Evolutionary conservation across 192 early-diverging fungal species (phyloP), one percentile per base, ranked within the genome.

Genomic region (Coemansia sp.): DNA sequence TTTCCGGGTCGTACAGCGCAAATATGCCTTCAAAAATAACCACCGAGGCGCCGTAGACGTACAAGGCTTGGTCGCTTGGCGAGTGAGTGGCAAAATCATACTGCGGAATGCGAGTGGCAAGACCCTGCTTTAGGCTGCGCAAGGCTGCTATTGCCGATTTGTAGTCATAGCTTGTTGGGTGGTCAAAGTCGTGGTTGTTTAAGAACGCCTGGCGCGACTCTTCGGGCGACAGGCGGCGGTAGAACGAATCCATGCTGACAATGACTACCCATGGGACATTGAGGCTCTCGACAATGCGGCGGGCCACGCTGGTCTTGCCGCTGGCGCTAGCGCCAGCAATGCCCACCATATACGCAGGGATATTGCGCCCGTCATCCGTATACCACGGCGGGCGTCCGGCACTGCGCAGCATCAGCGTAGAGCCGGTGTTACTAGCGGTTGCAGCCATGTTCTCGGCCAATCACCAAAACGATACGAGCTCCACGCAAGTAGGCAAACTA

Each of bases 11-110:
- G 64, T 93, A 93, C 28, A 98, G 72, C 7, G 93, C 96, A 84
- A 98, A 96, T 56, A 98, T 98, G 42, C 96, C 96, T 65, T 98
- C 96, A 72, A 98, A 96, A 41, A 96, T 92, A 40, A 98, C 82
- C 5, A 98, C 89, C 52, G 94, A 96, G 15, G 94, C 96, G 47
- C 94, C 94, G 69, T 98, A 96, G 9, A 95, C 70, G 3, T 84
- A 74, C 55, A 82, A 86, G 7, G 80, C 72, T 52, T 87, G 67
- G 31, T 38, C 55, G 57, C 83, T 85, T 55, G 91, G 82, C 63
- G 88, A 82, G 65, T 97, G 94, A 0, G 88, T 92, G 19, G 79
- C 55, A 72, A 98, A 98, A 63, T 95, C 89, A 64, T 98, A 98
- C 36, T 93, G 83, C 5, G 96, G 94, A 3, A 98, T 82, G 44